Percentiles rank a stretch among this genome's conserved stretches.
These are phyloP conservation scores for Cladophialophora yegresii DNA, from an alignment of 2,329 filamentous ascomycete genomes.

Conservation along the genomic window DNA sequence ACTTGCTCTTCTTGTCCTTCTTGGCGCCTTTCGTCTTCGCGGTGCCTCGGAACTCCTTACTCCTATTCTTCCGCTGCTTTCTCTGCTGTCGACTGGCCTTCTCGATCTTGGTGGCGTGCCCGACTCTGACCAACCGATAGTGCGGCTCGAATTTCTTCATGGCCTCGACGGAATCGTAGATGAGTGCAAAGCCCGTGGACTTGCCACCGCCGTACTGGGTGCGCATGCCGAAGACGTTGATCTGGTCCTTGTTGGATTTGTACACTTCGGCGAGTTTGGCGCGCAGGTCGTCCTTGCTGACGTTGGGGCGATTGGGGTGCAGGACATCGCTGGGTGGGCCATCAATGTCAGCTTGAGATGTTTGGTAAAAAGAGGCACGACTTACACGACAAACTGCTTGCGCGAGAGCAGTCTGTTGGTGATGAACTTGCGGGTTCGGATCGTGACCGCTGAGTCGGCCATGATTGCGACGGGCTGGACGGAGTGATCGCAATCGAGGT, in stretches of 20 bases:
- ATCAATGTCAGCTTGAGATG: slow-evolving; percentile 4
- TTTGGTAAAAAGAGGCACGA: too few species aligned
- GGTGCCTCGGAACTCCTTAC: slow-evolving; percentile 97
- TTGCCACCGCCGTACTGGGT: slow-evolving; percentile 99
- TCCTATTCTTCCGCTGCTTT: slow-evolving; percentile 99
- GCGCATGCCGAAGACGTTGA: slow-evolving; percentile 96
- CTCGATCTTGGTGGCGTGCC: slow-evolving; percentile 91
- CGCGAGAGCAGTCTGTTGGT: slow-evolving; percentile 98
- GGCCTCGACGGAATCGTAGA: slow-evolving; percentile 97
- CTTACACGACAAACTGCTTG: slow-evolving; percentile 99
- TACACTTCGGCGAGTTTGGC: slow-evolving; percentile 92
- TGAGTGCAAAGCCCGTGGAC: slow-evolving; percentile 96
- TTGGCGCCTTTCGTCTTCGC: slow-evolving; percentile 98
- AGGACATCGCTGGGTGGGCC: slow-evolving; percentile 80
- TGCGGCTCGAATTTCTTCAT: slow-evolving; percentile 99
- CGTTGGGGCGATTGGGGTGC: slow-evolving; percentile 96
- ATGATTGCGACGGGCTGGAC: slow-evolving; percentile 62
- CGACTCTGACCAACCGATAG: slow-evolving; percentile 94
- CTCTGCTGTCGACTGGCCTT: slow-evolving; percentile 98
- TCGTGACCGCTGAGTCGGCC: slow-evolving; percentile 77
- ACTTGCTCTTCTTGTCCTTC: slow-evolving; percentile 76
- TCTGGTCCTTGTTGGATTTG: slow-evolving; percentile 97
- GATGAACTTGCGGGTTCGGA: slow-evolving; percentile 99
- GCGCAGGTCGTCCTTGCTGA: slow-evolving; percentile 98
- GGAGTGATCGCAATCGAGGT: slow-evolving; percentile 27